Conservation (phyloP, 257 asterid genomes). For the Misopates orontium region DNA sequence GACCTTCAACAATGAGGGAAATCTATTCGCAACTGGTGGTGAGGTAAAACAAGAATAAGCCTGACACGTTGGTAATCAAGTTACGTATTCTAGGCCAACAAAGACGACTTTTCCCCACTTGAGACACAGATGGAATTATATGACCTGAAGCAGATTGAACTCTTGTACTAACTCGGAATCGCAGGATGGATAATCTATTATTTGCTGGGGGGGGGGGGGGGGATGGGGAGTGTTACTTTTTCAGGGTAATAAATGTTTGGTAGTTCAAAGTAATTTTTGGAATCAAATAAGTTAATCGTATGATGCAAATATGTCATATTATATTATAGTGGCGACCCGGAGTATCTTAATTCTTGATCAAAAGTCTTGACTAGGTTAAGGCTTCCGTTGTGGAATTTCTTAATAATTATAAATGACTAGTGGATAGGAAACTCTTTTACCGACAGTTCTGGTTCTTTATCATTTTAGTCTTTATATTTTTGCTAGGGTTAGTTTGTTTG, state of each 20-base stretch:
- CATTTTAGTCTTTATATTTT: background rate
- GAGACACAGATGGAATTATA: constrained; percentile 13
- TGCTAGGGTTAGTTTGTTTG: background rate
- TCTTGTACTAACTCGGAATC: background rate
- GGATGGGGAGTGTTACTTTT: background rate
- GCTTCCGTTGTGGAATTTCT: constrained; percentile 6
- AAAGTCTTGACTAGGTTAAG: constrained; percentile 4
- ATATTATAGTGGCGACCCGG: background rate
- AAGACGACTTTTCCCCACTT: constrained; percentile 11
- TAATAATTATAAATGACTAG: constrained; percentile 1
- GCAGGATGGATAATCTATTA: background rate
- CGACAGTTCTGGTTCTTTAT: background rate
- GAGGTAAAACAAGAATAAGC: constrained; percentile 59
- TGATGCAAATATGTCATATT: constrained; percentile 6
- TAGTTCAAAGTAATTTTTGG: background rate
- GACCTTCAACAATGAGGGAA: constrained; percentile 71
- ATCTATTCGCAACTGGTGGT: constrained; percentile 86
- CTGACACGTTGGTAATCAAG: constrained; percentile 3
- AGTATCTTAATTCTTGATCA: constrained; percentile 9
- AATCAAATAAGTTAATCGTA: background rate
- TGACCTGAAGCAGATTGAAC: background rate
- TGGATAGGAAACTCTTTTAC: constrained; percentile 9
- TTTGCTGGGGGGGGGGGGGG: background rate
- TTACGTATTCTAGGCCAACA: constrained; percentile 1
- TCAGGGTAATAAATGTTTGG: constrained; percentile 1